Conservation (phyloP, 306 rosid species). For the Fragaria ananassa region DNA sequence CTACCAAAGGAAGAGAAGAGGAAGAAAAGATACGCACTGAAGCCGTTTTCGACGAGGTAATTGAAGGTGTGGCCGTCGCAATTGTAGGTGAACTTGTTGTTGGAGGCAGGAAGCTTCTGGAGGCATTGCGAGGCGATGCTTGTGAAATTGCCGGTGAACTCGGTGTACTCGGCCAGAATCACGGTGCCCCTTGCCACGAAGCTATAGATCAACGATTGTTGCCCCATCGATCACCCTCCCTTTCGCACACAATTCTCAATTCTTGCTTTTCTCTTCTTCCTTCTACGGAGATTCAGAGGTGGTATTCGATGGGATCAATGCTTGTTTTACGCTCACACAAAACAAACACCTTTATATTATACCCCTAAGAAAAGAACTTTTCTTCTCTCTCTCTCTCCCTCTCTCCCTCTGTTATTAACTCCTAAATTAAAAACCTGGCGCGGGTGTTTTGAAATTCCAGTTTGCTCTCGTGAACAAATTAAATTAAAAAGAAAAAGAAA, state of each 20-base stretch:
- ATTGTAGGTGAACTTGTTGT: conserved; percentile 84
- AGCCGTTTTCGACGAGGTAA: conserved; percentile 85
- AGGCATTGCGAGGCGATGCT: conserved; percentile 84
- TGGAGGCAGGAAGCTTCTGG: conserved; percentile 89
- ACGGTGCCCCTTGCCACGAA: conserved; percentile 86
- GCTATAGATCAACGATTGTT: conserved; percentile 91
- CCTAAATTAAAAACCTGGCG: not conserved
- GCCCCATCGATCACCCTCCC: conserved; percentile 49
- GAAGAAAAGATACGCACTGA: conserved; percentile 44
- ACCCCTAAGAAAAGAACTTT: not conserved
- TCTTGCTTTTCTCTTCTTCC: no score
- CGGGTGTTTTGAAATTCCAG: not conserved
- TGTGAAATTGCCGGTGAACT: conserved; percentile 74
- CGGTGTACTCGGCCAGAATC: conserved; percentile 81
- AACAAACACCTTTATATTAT: not conserved
- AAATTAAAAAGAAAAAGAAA: not conserved
- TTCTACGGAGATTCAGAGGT: not conserved
- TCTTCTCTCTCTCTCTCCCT: not conserved
- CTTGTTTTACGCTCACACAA: not conserved
- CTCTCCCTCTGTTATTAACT: not conserved
- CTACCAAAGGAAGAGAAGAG: not conserved
- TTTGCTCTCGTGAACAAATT: not conserved
- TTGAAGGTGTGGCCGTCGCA: conserved; percentile 98
- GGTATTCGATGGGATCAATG: not conserved
- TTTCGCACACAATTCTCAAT: not conserved